Evolutionary conservation across 345 rosid species (phyloP), one percentile per base, ranked within the genome.

Genomic region (Excoecaria cochinchinensis): DNA sequence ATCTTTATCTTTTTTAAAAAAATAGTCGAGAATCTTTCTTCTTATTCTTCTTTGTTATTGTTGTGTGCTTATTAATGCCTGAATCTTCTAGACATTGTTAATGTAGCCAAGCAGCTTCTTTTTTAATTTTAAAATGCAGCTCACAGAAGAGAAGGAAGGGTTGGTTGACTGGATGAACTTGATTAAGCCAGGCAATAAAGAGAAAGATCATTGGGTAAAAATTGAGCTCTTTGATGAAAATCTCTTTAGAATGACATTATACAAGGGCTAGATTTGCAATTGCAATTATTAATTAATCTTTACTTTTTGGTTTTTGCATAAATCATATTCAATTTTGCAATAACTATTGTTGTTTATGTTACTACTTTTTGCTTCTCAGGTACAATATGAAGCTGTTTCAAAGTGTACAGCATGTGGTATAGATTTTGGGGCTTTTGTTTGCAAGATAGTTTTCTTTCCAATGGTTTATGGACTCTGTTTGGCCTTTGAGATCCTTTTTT

Each of bases 191-290:
- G 91, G 82, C 61, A 91, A 85, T 58, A 98, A 96, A 81, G 99
- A 93, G 88, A 96, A 96, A 83, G 99, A 96, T 83, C 97, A 96
- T 78, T 92, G 95, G 97, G 95, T 90, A 79, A 63, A 75, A 47
- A 66, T 70, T 51, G 42, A 73, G 22, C 51, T 56, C 7, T 9
- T 25, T n/a, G n/a, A n/a, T n/a, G n/a, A n/a, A n/a, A n/a, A n/a
- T n/a, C n/a, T n/a, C n/a, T n/a, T n/a, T n/a, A 42, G 12, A 60
- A 19, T 11, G 17, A 63, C 12, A 50, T 38, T 22, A 7, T 50
- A 50, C 31, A 52, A 48, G 50, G 17, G 51, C 13, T 51, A 22
- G 69, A 73, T 24, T 3, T 1, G 38, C 59, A 8, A 21, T 14
- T 56, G 22, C 39, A 5, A 25, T 50, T 67, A 6, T 22, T 52